Percentiles rank a stretch among this genome's conserved stretches.
These are phyloP conservation scores for Leucaena leucocephala DNA, from an alignment of 306 rosid genomes.

Conservation along the genomic window DNA sequence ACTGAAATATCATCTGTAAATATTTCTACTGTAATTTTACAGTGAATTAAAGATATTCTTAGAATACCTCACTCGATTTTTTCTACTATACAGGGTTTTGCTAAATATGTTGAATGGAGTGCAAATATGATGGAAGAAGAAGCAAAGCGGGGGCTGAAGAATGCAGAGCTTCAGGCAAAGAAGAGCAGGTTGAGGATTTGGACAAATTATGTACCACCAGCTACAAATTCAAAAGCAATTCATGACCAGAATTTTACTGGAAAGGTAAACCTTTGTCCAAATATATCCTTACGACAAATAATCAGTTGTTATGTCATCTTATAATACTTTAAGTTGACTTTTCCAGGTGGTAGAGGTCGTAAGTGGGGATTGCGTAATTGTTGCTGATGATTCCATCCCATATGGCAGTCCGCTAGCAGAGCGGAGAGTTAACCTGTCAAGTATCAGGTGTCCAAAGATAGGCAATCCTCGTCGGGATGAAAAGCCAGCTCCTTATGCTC, in stretches of 20 bases:
- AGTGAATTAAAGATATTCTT: neutral
- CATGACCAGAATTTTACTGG: slow-evolving; percentile 95
- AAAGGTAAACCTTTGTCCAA: slow-evolving; percentile 61
- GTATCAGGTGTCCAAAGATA: slow-evolving; percentile 95
- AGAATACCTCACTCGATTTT: slow-evolving; percentile 22
- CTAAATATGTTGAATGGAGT: slow-evolving; percentile 97
- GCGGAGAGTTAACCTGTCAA: slow-evolving; percentile 93
- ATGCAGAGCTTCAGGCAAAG: slow-evolving; percentile 90
- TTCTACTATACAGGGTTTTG: slow-evolving; percentile 62
- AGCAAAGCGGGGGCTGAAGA: slow-evolving; percentile 77
- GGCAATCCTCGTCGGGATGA: slow-evolving; percentile 99
- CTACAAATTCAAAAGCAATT: slow-evolving; percentile 93
- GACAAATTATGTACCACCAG: slow-evolving; percentile 91
- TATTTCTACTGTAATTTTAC: neutral
- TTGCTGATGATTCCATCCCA: slow-evolving; percentile 92
- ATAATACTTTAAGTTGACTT: slow-evolving; percentile 25
- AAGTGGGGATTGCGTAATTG: slow-evolving; percentile 90
- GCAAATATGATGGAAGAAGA: slow-evolving; percentile 99
- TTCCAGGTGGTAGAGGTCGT: slow-evolving; percentile 98
- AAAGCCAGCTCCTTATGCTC: slow-evolving; percentile 97
- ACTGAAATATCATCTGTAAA: neutral
- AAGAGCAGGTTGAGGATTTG: slow-evolving; percentile 75
- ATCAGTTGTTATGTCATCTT: slow-evolving; percentile 5
- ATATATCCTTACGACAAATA: slow-evolving; percentile 9
- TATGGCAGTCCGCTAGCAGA: slow-evolving; percentile 93